Base-by-base conservation (phyloP, 2,329 filamentous ascomycete species). In the Aspergillaceae sp. region DNA sequence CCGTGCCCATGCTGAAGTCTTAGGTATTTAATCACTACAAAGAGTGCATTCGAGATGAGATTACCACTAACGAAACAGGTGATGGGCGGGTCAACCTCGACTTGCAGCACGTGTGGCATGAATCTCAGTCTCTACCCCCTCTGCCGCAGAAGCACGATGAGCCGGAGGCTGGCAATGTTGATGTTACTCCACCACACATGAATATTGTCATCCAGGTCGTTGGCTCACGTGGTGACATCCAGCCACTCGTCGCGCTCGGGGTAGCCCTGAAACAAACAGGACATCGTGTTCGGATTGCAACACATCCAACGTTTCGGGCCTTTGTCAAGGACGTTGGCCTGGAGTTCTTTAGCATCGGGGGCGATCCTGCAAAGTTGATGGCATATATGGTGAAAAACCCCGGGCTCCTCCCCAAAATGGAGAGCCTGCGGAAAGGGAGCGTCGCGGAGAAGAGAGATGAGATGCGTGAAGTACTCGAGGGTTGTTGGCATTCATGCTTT, bases 321-420 rank as follows among this genome's bases (percentile, higher is more conserved):
- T 86, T 88, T 53, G 81, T 89, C 3, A 77, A 81, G 48, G 80
- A 86, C 44, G 82, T 82, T 59, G 83, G 76, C 0, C 74, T 90
- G 27, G 86, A 89, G 56, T 90, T 88, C 62, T 88, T 84, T 64
- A 78, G 72, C 51, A 85, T 88, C 42, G 84, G 84, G 11, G 85
- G 84, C 3, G 83, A 88, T 60, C 85, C 85, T 1, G 77, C 80
- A 1, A 79, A 86, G 56, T 72, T 88, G 40, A 89, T 88, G 85
- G 86, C 87, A 1, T 92, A 90, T 58, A 92, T 92, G 87, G 87
- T 92, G 42, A 90, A 90, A 65, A 86, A 92, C 54, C 87, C 87
- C 0, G 86, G 87, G 0, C 73, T 94, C 26, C 87, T 94, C 80
- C 88, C 88, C 2, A 84, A 84, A 0, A 78, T 91, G 42, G 83